These are phyloP conservation scores for Diatrype stigma DNA, from an alignment of 2,329 filamentous ascomycete species.

Conservation along the genomic window DNA sequence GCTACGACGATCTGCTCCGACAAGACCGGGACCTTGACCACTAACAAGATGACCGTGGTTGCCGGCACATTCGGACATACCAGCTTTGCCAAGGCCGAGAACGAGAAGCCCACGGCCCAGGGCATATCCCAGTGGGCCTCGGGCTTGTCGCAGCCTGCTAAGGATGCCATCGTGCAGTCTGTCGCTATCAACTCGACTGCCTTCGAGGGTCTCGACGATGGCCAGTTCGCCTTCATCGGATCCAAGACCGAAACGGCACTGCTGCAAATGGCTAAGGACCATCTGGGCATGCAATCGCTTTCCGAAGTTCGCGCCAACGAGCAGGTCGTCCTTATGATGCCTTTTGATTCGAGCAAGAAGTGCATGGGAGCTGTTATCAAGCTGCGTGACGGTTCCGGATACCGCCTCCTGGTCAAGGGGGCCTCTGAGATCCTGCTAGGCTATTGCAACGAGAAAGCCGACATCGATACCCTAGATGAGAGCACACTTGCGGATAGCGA, in stretches of 20 bases:
- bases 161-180: conserved; percentile 36
- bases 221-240: conserved; percentile 44
- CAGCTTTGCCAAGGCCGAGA: conserved; percentile 24
- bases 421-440: conserved; percentile 52
- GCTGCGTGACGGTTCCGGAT: conserved; percentile 36
- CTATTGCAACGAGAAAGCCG: conserved; percentile 34
- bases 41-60: conserved; percentile 74
- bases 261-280: conserved; percentile 44
- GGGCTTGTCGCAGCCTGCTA: conserved; percentile 23
- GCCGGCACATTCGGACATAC: conserved; percentile 60
- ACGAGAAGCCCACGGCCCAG: conserved; percentile 12
- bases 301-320: conserved; percentile 42
- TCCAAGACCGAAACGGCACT: conserved; percentile 56
- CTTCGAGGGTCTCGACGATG: conserved; percentile 47
- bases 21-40: conserved; percentile 71
- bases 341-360: conserved; percentile 52
- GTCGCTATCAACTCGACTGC: conserved; percentile 55
- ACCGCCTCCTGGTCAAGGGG: conserved; percentile 51
- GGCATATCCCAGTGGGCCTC: conserved; percentile 28
- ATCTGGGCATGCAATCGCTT: conserved; percentile 45
- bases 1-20: conserved; percentile 75
- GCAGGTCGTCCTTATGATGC: conserved; percentile 45
- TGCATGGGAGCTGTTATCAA: conserved; percentile 54
- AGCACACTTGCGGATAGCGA: conserved; percentile 53
- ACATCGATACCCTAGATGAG: conserved; percentile 34